These are phyloP conservation scores for Kodamaea restingae DNA, from an alignment of 805 yeast species.

Conservation along the genomic window DNA sequence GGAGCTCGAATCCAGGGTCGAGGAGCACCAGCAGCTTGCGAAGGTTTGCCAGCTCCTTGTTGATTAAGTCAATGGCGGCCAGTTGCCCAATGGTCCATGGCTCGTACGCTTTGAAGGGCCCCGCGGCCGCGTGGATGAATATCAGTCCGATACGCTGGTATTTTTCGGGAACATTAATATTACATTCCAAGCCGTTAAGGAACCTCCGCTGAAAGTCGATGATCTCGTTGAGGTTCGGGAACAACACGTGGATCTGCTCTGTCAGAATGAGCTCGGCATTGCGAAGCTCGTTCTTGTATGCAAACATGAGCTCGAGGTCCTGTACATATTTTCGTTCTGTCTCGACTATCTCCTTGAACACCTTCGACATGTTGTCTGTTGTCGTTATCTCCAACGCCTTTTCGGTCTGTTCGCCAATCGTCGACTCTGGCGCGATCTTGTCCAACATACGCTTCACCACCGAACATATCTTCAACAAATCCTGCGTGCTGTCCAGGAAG, in stretches of 20 bases:
- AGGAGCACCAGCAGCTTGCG: conserved; percentile 54
- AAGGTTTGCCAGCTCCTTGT: conserved; percentile 56
- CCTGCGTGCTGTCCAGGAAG: conserved; percentile 76
- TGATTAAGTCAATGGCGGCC: conserved; percentile 78
- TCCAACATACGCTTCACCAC: conserved; percentile 60
- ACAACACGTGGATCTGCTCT: conserved; percentile 74
- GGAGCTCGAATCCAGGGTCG: conserved; percentile 85
- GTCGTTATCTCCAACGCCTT: conserved; percentile 18
- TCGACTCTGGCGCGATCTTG: conserved; percentile 2
- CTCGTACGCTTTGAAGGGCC: conserved; percentile 83
- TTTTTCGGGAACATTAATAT: conserved; percentile 66
- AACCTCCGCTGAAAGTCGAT: conserved; percentile 91
- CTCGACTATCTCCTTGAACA: conserved; percentile 77
- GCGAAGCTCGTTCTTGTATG: conserved; percentile 65
- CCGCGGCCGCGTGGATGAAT: conserved; percentile 73
- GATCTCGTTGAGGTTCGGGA: conserved; percentile 79
- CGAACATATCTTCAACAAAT: conserved; percentile 66
- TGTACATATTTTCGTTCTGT: conserved; percentile 92
- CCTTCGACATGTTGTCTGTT: conserved; percentile 65
- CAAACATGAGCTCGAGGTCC: conserved; percentile 72
- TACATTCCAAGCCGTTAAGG: conserved; percentile 83
- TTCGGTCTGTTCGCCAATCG: conserved; percentile 4
- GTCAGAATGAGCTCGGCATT: conserved; percentile 64
- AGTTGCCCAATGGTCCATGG: conserved; percentile 92
- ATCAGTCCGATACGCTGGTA: conserved; percentile 86